Evolutionary conservation across 805 yeast species (phyloP), one percentile per base, ranked within the genome.

Genomic region (Komagataella kurtzmanii): DNA sequence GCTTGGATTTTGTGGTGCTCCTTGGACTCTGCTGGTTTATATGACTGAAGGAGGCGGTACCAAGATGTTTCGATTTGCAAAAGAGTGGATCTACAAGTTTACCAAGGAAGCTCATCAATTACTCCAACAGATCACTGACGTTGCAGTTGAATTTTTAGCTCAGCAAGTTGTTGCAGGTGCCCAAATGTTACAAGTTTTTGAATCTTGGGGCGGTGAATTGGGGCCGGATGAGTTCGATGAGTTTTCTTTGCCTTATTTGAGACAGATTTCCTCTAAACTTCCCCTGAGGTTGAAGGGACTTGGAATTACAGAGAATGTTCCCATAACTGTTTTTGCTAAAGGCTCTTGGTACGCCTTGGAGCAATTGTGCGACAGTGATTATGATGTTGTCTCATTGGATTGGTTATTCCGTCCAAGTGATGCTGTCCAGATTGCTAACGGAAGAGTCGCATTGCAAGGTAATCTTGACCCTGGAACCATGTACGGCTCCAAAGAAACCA

Each of bases 11-110:
- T 86, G 89, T 58, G 99, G 99, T 51, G 97, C 96, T 7, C 99
- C 99, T 52, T 93, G 97, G 97, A 93, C 99, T 10, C 71, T 93
- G 54, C 74, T 93, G 71, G 96, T 90, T 44, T 93, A 93, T 70
- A 93, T 93, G 97, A 81, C 89, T 54, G 99, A 93, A 69, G 99
- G 99, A 50, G 96, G 95, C 58, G 96, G 97, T 17, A 83, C 97
- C 6, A 86, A 86, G 63, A 74, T 91, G 74, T 93, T 87, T 72
- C 77, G 96, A 64, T 89, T 76, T 62, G 96, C 88, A 51, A 88
- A 90, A 66, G 85, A 88, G 64, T 90, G 98, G 97, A 75, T 93
- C 54, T 93, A 83, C 72, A 80, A 77, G 61, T 80, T 81, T 64
- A 86, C 95, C 24, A 78, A 81, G 53, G 83, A 79, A 49, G 70